Base-by-base conservation (phyloP, 371 early-diverging fungal genomes). In the Rhizopus delemar region DNA sequence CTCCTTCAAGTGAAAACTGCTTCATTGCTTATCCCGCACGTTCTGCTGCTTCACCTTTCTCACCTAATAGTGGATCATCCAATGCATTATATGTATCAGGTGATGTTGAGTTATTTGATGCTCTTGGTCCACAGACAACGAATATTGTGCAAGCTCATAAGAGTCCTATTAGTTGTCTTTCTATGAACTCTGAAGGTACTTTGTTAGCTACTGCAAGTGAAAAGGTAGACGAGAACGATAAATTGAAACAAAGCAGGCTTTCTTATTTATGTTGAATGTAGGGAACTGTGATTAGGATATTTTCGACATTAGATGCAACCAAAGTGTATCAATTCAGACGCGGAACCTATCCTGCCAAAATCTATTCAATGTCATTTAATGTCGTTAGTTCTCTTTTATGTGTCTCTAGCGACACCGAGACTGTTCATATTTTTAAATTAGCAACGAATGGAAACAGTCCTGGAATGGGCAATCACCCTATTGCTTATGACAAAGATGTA, bases 221-320 rank as follows among this genome's bases (percentile, higher is more conserved):
- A 63, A 96, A 95, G 90, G 93, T 86, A 72, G 49, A 11, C 22
- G 22, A 22, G 22, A 22, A 22, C 22, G 22, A 22, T 22, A 22
- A 22, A 22, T 22, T 2, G 22, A 22, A 22, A 22, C 22, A 22
- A 22, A 22, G 22, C 2, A 22, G 22, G 22, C 22, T 22, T 22
- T 22, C 22, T 22, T 22, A 22, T 22, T 22, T 22, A 22, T 8
- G 6, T 13, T 15, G 7, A 41, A 22, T 45, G 33, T 28, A 92
- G 92, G 98, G 98, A 2, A 98, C 98, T 1, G 92, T 98, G 2
- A 94, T 98, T 54, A 89, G 98, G 13, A 95, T 98, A 8, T 97
- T 95, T 65, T 85, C 93, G 1, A 82, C 95, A 28, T 93, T 94
- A 8, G 83, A 88, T 56, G 95, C 92, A 33, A 82, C 89, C 59